Evolutionary conservation across 805 yeast genomes (phyloP).

Genomic region (Pichia eremophila): DNA sequence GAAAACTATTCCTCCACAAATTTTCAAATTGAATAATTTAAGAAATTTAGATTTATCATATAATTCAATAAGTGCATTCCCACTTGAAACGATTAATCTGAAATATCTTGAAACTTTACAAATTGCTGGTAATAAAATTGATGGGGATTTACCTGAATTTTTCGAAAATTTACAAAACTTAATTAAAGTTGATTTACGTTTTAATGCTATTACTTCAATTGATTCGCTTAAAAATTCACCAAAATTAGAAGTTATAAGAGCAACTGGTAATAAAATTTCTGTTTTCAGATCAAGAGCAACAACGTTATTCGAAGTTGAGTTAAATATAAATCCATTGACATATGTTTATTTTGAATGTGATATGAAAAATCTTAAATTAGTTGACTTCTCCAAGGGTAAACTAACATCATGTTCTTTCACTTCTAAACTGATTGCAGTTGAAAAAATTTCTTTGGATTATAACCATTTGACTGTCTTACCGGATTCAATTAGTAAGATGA

Average conservation of each 20-base stretch:
- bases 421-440: slow-evolving; percentile 52
- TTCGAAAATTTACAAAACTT: slow-evolving; percentile 46
- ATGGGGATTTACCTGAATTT: slow-evolving; percentile 41
- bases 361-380: slow-evolving; percentile 53
- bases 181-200: slow-evolving; percentile 68
- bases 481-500: slow-evolving; percentile 48
- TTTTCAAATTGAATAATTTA: slow-evolving; percentile 50
- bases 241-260: slow-evolving; percentile 59
- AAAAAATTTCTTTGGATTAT: slow-evolving; percentile 65
- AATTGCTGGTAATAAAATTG: slow-evolving; percentile 62
- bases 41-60: slow-evolving; percentile 71
- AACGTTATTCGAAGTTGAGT: slow-evolving; percentile 55
- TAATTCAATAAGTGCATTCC: slow-evolving; percentile 56
- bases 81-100: slow-evolving; percentile 51
- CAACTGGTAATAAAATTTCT: slow-evolving; percentile 69
- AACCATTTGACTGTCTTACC: slow-evolving; percentile 79
- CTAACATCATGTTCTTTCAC: slow-evolving; percentile 68
- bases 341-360: slow-evolving; percentile 44
- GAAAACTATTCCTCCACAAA: slow-evolving; percentile 51
- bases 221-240: slow-evolving; percentile 50
- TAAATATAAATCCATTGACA: slow-evolving; percentile 81
- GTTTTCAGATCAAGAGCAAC: slow-evolving; percentile 56
- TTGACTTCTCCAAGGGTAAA: slow-evolving; percentile 77
- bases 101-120: slow-evolving; percentile 57
- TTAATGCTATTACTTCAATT: slow-evolving; percentile 49